These are phyloP conservation scores for Halophytophthora batemanensis DNA, from an alignment of 352 stramenopile genomes.

Conservation along the genomic window DNA sequence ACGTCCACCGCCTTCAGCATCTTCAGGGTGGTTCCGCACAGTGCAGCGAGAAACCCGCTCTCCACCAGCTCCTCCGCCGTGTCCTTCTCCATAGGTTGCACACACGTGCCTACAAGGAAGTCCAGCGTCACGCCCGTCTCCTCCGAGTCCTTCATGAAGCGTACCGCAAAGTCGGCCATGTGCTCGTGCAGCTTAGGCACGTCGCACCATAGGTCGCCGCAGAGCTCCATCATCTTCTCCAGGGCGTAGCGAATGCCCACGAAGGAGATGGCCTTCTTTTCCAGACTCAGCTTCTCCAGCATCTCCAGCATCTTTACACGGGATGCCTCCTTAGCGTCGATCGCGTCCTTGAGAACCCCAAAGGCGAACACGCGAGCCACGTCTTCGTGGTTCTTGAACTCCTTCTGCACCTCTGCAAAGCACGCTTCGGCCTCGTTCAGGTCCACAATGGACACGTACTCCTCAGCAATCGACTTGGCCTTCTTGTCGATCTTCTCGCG, in stretches of 20 bases:
- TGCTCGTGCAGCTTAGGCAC: slow-evolving; percentile 81
- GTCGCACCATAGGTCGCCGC: slow-evolving; percentile 74
- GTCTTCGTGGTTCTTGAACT: slow-evolving; percentile 60
- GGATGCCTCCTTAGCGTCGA: slow-evolving; percentile 59
- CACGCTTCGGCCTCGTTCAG: slow-evolving; percentile 66
- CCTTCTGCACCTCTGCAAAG: slow-evolving; percentile 57
- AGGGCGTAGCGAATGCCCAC: slow-evolving; percentile 57
- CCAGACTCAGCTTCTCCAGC: slow-evolving; percentile 59
- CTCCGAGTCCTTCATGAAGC: slow-evolving; percentile 62
- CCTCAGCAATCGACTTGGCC: slow-evolving; percentile 71
- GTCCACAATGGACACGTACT: slow-evolving; percentile 77
- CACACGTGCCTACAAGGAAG: slow-evolving; percentile 58
- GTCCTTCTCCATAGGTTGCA: slow-evolving; percentile 47
- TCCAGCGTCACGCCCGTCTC: slow-evolving; percentile 62
- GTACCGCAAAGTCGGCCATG: slow-evolving; percentile 62
- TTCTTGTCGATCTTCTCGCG: slow-evolving; percentile 74
- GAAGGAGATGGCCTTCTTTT: slow-evolving; percentile 56
- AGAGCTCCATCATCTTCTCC: slow-evolving; percentile 55
- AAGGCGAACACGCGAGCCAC: slow-evolving; percentile 55
- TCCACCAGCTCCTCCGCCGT: slow-evolving; percentile 69
- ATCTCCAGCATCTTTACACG: slow-evolving; percentile 67
- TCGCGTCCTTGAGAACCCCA: slow-evolving; percentile 52
- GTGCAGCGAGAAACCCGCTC: slow-evolving; percentile 57
- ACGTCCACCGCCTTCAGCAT: slow-evolving; percentile 33
- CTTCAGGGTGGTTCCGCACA: slow-evolving; percentile 48